These are phyloP conservation scores for Helicostylum pulchrum DNA, from an alignment of 192 early-diverging fungal genomes.

Conservation along the genomic window DNA sequence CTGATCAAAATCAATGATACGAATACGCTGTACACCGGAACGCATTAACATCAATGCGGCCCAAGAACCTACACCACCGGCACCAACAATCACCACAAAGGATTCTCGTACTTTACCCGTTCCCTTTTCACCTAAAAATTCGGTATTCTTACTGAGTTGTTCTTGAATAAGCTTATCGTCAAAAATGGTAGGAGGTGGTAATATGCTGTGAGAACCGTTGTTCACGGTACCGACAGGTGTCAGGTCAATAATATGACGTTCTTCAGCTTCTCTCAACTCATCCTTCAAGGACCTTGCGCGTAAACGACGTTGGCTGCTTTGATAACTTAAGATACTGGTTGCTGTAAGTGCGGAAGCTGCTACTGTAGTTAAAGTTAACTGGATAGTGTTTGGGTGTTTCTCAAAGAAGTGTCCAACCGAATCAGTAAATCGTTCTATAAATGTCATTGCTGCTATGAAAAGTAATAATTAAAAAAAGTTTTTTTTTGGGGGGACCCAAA, in stretches of 20 bases:
- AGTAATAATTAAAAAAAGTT: background rate
- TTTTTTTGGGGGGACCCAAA: no score
- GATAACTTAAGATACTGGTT: slow-evolving; percentile 52
- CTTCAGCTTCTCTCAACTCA: slow-evolving; percentile 37
- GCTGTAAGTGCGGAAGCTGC: slow-evolving; percentile 65
- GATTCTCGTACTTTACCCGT: slow-evolving; percentile 67
- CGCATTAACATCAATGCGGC: slow-evolving; percentile 89
- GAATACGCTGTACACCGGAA: slow-evolving; percentile 80
- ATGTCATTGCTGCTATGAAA: background rate
- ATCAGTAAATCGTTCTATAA: background rate
- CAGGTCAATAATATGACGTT: slow-evolving; percentile 18
- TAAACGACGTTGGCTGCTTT: slow-evolving; percentile 42
- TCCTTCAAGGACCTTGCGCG: slow-evolving; percentile 56
- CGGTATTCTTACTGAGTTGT: slow-evolving; percentile 83
- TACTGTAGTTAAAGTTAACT: slow-evolving; percentile 50
- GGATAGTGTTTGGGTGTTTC: slow-evolving; percentile 5
- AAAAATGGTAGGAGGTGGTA: background rate
- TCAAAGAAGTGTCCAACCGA: background rate
- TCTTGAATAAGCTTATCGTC: slow-evolving; percentile 55
- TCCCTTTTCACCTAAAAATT: slow-evolving; percentile 85
- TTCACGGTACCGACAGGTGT: slow-evolving; percentile 1
- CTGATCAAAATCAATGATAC: slow-evolving; percentile 97
- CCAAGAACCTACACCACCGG: slow-evolving; percentile 92
- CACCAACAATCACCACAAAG: slow-evolving; percentile 93
- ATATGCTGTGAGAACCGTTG: background rate